Conservation (phyloP, 805 yeast genomes). For the Myxozyma melibiosi region DNA sequence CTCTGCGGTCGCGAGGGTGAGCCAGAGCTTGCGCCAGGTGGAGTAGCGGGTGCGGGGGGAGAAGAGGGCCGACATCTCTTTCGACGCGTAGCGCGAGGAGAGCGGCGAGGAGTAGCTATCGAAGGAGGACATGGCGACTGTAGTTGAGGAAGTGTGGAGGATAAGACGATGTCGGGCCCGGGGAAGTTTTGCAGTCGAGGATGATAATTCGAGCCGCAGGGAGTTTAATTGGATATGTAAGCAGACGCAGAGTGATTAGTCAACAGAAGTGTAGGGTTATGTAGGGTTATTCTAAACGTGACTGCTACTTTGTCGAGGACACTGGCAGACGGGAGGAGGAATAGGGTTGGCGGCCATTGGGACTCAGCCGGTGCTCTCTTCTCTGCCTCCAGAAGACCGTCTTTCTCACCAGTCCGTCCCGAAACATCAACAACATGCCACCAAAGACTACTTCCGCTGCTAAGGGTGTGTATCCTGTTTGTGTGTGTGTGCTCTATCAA, state of each 20-base stretch:
- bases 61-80: constrained; percentile 93
- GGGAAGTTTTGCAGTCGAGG: background rate
- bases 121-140: constrained; percentile 45
- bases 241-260: no score
- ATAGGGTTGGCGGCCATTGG: constrained; percentile 12
- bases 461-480: constrained; percentile 16
- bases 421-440: constrained; percentile 16
- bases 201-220: no score
- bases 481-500: background rate
- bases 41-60: constrained; percentile 92
- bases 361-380: constrained; percentile 4
- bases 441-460: constrained; percentile 24
- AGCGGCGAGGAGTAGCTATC: constrained; percentile 91
- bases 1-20: constrained; percentile 93
- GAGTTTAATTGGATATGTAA: no score
- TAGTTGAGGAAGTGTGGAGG: no score
- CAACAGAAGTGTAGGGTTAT: background rate
- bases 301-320: background rate
- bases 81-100: constrained; percentile 95
- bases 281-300: constrained; percentile 4
- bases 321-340: no score
- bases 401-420: background rate
- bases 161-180: background rate
- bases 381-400: background rate
- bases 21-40: constrained; percentile 98